Percentiles rank a stretch among this genome's conserved stretches.
These are phyloP conservation scores for Cupressus sempervirens DNA, from an alignment of 75 land plant genomes.

Conservation along the genomic window DNA sequence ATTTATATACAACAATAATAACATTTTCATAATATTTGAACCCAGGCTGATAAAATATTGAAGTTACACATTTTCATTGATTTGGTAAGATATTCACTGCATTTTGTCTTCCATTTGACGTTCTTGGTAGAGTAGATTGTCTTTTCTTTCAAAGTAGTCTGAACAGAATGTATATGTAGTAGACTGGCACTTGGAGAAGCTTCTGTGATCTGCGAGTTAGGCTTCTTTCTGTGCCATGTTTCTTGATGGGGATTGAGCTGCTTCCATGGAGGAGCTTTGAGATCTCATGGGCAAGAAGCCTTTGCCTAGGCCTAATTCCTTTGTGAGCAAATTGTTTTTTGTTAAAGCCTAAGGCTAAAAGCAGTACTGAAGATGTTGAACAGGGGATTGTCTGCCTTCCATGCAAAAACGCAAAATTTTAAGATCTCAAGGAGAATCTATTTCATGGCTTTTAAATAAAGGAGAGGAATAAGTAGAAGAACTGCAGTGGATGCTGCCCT, in stretches of 20 bases:
- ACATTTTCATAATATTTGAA: too few relatives aligned
- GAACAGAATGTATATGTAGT: background rate
- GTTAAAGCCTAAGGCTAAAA: background rate
- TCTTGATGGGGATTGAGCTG: too few relatives aligned
- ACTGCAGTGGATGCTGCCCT: background rate
- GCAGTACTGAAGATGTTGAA: background rate
- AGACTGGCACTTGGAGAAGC: background rate
- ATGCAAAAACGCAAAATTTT: background rate
- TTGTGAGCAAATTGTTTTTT: background rate
- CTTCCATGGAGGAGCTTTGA: slow-evolving; percentile 22
- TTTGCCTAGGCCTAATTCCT: background rate
- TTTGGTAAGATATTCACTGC: background rate
- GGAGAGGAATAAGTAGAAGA: background rate
- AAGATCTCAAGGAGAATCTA: background rate
- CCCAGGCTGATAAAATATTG: too few relatives aligned
- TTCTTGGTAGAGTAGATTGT: background rate
- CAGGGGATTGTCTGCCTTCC: background rate
- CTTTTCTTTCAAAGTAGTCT: background rate
- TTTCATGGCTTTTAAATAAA: background rate
- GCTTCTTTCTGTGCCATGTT: too few relatives aligned
- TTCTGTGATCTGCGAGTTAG: too few relatives aligned
- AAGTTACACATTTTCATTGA: too few relatives aligned
- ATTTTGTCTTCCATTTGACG: background rate
- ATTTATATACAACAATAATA: too few relatives aligned
- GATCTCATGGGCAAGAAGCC: slow-evolving; percentile 21